Base-by-base conservation (phyloP, 495 filamentous ascomycete species). In the Trichoderma orchidacearum region DNA sequence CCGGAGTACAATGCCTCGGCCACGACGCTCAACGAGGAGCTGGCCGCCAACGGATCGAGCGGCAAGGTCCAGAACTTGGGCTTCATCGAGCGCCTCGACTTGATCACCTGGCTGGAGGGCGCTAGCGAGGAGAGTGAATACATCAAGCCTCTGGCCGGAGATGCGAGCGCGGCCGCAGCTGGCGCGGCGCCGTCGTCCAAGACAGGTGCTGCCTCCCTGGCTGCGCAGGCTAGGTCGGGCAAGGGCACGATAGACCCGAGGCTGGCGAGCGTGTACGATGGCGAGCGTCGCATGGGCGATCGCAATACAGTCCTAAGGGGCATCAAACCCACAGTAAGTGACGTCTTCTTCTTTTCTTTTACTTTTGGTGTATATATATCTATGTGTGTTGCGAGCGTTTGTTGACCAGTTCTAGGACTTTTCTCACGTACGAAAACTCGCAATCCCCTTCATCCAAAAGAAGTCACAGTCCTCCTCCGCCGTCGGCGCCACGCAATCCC, bases 31-130 rank as follows among this genome's bases (percentile, higher is more conserved):
- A 95, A 92, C 59, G 86, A 90, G 35, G 83, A 89, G 60, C 78
- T 96, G 30, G 76, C 78, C 29, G 72, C 75, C 55, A 76, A 78
- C 53, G 77, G 74, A 21, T 70, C 74, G 9, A 70, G 69, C 18
- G 75, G 77, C 3, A 75, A 71, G 27, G 87, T 96, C 18, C 86
- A 88, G 65, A 91, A 87, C 65, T 75, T 97, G 53, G 80, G 87
- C 53, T 97, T 95, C 70, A 84, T 93, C 56, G 90, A 95, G 74
- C 83, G 86, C 48, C 72, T 96, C 36, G 92, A 96, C 63, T 76
- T 97, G 35, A 86, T 94, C 58, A 87, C 87, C 5, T 97, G 89
- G 87, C 74, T 99, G 17, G 89, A 94, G 64, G 89, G 90, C 23
- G 85, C 86, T 13, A 84, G 85, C 31, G 89, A 96, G 63, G 89